Percentiles rank a stretch among this genome's conserved stretches.
These are phyloP conservation scores for Suhomyces coccinellae DNA, from an alignment of 1,139 yeast genomes.

Conservation along the genomic window DNA sequence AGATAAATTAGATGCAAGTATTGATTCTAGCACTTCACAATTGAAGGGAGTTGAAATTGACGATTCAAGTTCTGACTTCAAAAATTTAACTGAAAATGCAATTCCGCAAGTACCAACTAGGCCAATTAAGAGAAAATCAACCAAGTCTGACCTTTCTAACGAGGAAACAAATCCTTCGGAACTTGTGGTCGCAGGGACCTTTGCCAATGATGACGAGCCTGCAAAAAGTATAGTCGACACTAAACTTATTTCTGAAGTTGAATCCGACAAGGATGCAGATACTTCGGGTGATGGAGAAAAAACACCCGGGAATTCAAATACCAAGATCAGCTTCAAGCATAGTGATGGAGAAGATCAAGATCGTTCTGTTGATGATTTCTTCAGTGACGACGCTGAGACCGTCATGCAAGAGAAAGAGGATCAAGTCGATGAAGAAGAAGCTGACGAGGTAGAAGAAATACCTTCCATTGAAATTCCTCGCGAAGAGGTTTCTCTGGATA, in stretches of 20 bases:
- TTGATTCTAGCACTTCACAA: too few relatives aligned
- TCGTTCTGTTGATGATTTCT: constrained; percentile 22
- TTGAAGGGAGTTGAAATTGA: background rate
- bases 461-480: background rate
- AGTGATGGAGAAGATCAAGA: constrained; percentile 23
- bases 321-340: constrained; percentile 34
- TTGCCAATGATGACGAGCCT: background rate
- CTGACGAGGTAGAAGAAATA: background rate
- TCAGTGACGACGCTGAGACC: constrained; percentile 39
- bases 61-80: background rate
- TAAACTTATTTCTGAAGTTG: constrained; percentile 1
- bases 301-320: constrained; percentile 38
- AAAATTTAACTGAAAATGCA: too few relatives aligned
- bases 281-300: constrained; percentile 33
- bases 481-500: background rate
- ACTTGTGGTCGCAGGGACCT: background rate
- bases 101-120: background rate
- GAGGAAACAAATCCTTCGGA: background rate
- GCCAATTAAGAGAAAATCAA: background rate
- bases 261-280: background rate
- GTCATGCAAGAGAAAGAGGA: constrained; percentile 28
- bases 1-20: background rate
- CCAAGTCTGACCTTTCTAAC: background rate
- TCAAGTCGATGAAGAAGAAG: background rate
- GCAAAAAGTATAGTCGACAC: background rate